Evolutionary conservation across 1,139 yeast genomes (phyloP), one percentile per base, ranked within the genome.

Genomic region (Maudiozyma humilis): DNA sequence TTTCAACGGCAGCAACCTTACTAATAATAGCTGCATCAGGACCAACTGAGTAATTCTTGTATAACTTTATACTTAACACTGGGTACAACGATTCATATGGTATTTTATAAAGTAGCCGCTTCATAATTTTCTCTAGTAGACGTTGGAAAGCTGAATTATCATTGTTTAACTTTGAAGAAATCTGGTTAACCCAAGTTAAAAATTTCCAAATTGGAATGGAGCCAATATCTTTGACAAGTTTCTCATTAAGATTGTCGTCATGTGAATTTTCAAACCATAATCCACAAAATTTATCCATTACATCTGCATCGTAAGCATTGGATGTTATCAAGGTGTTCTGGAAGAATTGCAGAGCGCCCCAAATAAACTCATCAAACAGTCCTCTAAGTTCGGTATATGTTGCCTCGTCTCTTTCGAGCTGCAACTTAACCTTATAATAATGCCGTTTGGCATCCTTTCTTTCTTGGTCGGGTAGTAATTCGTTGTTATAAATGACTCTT

Each of bases 181-280:
- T 69, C 59, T 91, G 98, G 46, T 85, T 80, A 38, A 82, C 70
- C 95, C 96, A 88, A 0, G 87, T 76, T 3, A 86, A 70, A 45
- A 87, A 74, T 53, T 79, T 79, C 54, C 70, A 68, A 17, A 75
- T 69, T 0, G 94, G 82, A 27, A 86, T 65, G 0, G 45, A 44
- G 2, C 59, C 51, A 3, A 74, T 60, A 15, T 70, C 65, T 0
- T 62, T 49, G n/a, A 54, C 48, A 3, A 74, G 62, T 5, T 53
- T 47, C 3, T 48, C 46, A 51, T 74, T 76, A 5, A 78, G 58
- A 0, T 57, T 62, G 1, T 65, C 72, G 40, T 70, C 69, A 4
- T 60, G 60, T 3, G 78, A 70, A 52, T 75, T 73, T 47, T 82
- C 85, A 36, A 91, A 69, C 95, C 96, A 89, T n/a, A 89, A 62